A percentile compares a stretch with the other conserved stretches of the same genome.
These are phyloP conservation scores for Vitis amurensis DNA, from an alignment of 164 flowering plant species.

Conservation along the genomic window DNA sequence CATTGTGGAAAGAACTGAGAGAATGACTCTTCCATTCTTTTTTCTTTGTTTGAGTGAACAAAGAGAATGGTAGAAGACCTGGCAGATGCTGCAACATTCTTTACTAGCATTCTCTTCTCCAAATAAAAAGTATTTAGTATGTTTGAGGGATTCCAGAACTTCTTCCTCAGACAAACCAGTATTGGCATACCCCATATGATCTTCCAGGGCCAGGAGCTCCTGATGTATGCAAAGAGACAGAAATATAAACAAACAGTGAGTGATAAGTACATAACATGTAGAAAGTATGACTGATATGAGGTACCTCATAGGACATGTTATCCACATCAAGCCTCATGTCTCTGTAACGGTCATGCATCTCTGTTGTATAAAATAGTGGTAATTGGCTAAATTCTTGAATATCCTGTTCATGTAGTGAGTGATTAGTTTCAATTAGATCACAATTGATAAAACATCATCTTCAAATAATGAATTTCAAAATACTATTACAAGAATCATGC, in stretches of 20 bases:
- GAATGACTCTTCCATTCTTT: too few species aligned
- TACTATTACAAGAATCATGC: background rate
- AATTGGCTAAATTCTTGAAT: background rate
- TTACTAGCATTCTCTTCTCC: slow-evolving; percentile 4
- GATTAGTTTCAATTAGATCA: background rate
- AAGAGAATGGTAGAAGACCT: background rate
- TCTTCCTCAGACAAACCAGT: slow-evolving; percentile 16
- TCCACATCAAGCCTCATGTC: slow-evolving; percentile 24
- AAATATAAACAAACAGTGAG: background rate
- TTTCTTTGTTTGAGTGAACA: too few species aligned
- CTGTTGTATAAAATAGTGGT: background rate
- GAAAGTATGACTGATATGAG: background rate
- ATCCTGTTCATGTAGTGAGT: background rate
- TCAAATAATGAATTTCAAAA: background rate
- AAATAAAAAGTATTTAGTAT: slow-evolving; percentile 13
- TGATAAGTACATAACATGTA: background rate
- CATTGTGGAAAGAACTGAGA: too few species aligned
- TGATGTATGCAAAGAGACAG: background rate
- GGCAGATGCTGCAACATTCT: slow-evolving; percentile 23
- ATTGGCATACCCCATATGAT: slow-evolving; percentile 14
- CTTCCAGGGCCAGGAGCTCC: slow-evolving; percentile 24
- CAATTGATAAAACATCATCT: too few species aligned
- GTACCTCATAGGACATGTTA: slow-evolving; percentile 26
- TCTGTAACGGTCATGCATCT: slow-evolving; percentile 8
- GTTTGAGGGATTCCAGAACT: slow-evolving; percentile 8